Percentiles rank a stretch among this genome's conserved stretches.
phyloP scores from a whole-genome alignment of 2,329 filamentous ascomycete species.

The Clonostachys rosea region DNA sequence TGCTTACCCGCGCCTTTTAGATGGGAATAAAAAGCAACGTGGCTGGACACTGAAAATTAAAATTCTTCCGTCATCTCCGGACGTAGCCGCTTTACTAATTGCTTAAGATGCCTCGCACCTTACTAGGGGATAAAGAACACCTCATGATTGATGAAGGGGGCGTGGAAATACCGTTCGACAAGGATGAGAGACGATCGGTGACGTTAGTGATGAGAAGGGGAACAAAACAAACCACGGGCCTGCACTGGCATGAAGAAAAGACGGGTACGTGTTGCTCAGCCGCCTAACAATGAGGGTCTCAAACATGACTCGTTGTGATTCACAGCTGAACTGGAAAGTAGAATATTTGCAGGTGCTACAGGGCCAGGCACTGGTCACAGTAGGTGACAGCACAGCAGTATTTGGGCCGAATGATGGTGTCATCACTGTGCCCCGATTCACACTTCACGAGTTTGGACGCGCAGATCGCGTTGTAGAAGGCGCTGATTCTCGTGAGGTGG shows the following conservation, averaged over 20 bases:
- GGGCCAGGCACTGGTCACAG: constrained; percentile 11
- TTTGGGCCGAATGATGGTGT: constrained; percentile 9
- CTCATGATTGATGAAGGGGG: neutral
- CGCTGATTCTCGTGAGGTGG: constrained; percentile 4
- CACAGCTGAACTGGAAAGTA: neutral
- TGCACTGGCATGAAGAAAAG: constrained; percentile 9
- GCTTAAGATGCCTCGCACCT: neutral
- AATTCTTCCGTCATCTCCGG: too few relatives aligned
- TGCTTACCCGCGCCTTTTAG: too few relatives aligned
- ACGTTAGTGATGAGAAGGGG: neutral
- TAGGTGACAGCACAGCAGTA: constrained; percentile 9
- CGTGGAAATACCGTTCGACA: neutral
- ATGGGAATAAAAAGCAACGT: too few relatives aligned
- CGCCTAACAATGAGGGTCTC: neutral
- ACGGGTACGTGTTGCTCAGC: neutral
- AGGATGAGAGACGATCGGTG: neutral
- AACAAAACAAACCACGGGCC: constrained; percentile 1
- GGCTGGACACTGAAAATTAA: too few relatives aligned
- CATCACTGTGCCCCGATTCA: constrained; percentile 11
- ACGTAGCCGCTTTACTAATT: too few relatives aligned
- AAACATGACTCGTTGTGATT: neutral
- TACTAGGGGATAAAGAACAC: neutral
- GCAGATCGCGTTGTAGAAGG: constrained; percentile 9
- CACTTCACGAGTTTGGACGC: constrained; percentile 10
- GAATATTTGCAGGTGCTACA: constrained; percentile 10